These are phyloP conservation scores for Fragosphaeria purpurea DNA, from an alignment of 2,329 filamentous ascomycete genomes.

Conservation along the genomic window DNA sequence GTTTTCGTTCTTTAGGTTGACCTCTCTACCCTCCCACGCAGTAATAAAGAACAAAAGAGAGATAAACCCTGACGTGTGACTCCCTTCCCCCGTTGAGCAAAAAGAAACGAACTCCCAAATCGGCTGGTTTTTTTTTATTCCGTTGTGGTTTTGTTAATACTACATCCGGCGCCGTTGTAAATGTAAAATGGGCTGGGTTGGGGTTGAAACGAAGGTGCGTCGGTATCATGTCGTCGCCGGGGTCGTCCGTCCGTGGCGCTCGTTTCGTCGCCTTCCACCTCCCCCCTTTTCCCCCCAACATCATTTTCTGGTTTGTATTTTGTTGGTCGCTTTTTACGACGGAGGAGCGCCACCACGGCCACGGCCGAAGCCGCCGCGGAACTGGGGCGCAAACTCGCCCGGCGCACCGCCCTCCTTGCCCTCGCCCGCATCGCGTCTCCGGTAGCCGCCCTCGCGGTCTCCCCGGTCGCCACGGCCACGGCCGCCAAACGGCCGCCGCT, in stretches of 20 bases:
- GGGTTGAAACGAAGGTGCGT: constrained; percentile 1
- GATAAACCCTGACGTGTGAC: constrained; percentile 7
- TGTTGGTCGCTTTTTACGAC: constrained; percentile 36
- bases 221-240: constrained; percentile 2
- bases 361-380: constrained; percentile 86
- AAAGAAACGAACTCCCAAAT: constrained; percentile 7
- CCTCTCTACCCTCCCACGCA: constrained; percentile 5
- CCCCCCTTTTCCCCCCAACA: too few species aligned
- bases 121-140: constrained; percentile 3
- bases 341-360: constrained; percentile 69
- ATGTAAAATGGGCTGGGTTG: neutral
- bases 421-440: constrained; percentile 77
- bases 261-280: neutral
- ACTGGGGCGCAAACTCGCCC: constrained; percentile 84
- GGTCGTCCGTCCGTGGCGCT: neutral
- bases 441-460: constrained; percentile 82
- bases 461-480: constrained; percentile 71
- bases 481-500: constrained; percentile 71
- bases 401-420: constrained; percentile 88
- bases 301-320: too few species aligned
- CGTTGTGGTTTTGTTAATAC: constrained; percentile 1
- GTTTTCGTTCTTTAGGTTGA: constrained; percentile 1
- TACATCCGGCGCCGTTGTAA: constrained; percentile 6
- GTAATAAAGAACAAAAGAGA: constrained; percentile 7
- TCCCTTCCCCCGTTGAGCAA: constrained; percentile 5